These are phyloP conservation scores for Antrodiella citrinella DNA, from an alignment of 768 basidiomycete species.

Conservation along the genomic window DNA sequence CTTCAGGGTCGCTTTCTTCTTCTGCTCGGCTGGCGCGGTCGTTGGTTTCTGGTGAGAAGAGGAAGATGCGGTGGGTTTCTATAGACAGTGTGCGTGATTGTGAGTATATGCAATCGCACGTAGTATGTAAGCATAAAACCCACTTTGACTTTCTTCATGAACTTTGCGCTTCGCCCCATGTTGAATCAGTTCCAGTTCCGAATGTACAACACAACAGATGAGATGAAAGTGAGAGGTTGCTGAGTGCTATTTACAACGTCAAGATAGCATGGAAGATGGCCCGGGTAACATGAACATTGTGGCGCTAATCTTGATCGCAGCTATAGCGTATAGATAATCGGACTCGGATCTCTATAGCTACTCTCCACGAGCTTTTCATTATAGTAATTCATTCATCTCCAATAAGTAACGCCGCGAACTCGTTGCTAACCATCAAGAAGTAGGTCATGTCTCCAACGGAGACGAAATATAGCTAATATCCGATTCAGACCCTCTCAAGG, in stretches of 20 bases:
- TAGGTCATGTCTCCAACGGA: too few relatives aligned
- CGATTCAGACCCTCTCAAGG: too few relatives aligned
- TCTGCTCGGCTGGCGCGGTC: constrained; percentile 22
- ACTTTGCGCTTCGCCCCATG: constrained; percentile 13
- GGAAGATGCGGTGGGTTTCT: constrained; percentile 4
- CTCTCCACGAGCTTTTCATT: too few relatives aligned
- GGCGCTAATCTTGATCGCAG: neutral
- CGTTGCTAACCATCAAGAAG: too few relatives aligned
- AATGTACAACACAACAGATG: neutral
- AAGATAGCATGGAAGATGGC: neutral
- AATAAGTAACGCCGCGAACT: too few relatives aligned
- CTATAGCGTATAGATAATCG: too few relatives aligned
- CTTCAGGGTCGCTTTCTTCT: constrained; percentile 44
- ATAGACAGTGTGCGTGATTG: neutral
- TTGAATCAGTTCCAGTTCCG: neutral
- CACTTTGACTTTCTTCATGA: constrained; percentile 8
- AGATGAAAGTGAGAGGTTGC: neutral
- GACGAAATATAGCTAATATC: too few relatives aligned
- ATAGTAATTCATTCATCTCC: too few relatives aligned
- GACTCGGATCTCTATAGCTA: too few relatives aligned
- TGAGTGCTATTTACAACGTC: neutral
- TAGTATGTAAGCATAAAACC: too few relatives aligned
- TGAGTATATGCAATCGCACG: too few relatives aligned
- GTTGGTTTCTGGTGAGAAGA: neutral
- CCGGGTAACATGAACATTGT: neutral